Conservation (phyloP, 495 filamentous ascomycete genomes). For the Cladorrhinum samala region DNA sequence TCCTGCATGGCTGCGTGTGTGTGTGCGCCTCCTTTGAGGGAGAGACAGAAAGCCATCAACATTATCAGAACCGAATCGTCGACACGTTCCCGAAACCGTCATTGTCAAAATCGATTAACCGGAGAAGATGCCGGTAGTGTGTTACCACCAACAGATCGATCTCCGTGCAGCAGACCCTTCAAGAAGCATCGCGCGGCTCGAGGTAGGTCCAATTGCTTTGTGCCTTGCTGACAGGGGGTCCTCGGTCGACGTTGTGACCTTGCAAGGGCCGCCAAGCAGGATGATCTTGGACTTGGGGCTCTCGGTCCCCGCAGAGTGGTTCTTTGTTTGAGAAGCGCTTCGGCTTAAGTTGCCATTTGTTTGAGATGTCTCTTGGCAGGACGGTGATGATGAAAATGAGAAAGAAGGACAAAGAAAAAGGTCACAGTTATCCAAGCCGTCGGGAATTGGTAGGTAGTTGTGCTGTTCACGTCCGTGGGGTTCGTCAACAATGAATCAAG, state of each 20-base stretch:
- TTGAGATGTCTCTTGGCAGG: neutral
- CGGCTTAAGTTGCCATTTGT: conserved; percentile 29
- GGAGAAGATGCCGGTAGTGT: no score
- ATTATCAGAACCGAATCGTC: neutral
- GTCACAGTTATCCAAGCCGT: neutral
- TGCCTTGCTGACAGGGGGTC: neutral
- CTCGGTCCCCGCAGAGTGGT: conserved; percentile 28
- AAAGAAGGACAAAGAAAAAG: neutral
- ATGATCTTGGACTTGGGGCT: conserved; percentile 7
- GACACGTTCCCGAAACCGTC: neutral
- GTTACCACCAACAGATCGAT: no score
- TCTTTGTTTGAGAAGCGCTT: conserved; percentile 31
- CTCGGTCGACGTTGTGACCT: neutral
- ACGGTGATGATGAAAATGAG: no score
- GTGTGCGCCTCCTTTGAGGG: neutral
- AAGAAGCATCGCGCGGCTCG: neutral
- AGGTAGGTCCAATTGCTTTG: neutral
- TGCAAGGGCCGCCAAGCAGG: neutral
- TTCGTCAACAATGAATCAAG: no score
- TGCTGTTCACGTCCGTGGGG: no score
- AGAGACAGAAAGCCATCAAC: neutral
- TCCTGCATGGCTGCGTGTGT: neutral
- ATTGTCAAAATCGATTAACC: no score
- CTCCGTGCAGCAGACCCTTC: no score
- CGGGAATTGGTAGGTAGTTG: no score